Percentiles rank a stretch among this genome's conserved stretches.
These are phyloP conservation scores for Camellia sinensis DNA, from an alignment of 148 eudicot species.

Conservation along the genomic window DNA sequence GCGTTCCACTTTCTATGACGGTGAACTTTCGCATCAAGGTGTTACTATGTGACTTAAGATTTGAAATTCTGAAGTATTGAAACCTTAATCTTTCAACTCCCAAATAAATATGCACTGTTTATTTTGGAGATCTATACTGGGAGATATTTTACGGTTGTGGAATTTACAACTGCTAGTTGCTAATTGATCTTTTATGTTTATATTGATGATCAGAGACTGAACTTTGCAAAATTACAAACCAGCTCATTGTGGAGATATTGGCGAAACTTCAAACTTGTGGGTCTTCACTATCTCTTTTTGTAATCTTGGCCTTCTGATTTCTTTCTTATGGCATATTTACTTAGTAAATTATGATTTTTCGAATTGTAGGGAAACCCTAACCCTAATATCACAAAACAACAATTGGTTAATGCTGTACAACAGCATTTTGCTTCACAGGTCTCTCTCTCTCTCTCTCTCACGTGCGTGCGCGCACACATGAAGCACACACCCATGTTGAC, in stretches of 20 bases:
- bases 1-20: background rate
- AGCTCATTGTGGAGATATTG: conserved; percentile 85
- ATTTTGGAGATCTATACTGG: background rate
- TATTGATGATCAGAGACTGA: conserved; percentile 51
- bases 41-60: too few relatives aligned
- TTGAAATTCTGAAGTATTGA: background rate
- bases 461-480: background rate
- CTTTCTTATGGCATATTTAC: background rate
- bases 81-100: background rate
- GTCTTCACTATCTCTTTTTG: conserved; percentile 20
- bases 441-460: conserved; percentile 6
- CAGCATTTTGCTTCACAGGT: conserved; percentile 89
- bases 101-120: background rate
- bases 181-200: background rate
- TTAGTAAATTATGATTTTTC: conserved; percentile 6
- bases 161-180: background rate
- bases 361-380: conserved; percentile 50
- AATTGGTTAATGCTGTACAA: conserved; percentile 62
- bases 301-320: background rate
- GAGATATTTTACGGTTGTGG: background rate
- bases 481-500: too few relatives aligned
- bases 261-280: conserved; percentile 72
- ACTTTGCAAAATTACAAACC: conserved; percentile 75
- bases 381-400: conserved; percentile 63
- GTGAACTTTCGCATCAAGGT: too few relatives aligned